Evolutionary conservation across 805 yeast genomes (phyloP).

Genomic region (Candida rishiriensis): DNA sequence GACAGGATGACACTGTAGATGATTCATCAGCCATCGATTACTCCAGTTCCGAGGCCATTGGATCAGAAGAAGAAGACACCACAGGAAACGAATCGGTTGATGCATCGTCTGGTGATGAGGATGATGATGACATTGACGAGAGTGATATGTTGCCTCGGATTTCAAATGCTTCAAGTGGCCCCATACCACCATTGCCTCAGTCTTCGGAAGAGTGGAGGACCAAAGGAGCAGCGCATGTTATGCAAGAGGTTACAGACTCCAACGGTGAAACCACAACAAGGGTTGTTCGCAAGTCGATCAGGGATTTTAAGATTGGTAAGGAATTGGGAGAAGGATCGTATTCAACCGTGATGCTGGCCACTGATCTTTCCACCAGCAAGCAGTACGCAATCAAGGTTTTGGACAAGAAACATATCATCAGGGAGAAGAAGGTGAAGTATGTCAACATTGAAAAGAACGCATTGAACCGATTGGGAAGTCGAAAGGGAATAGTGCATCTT

Average conservation of each 20-base stretch:
- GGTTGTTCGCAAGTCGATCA: slow-evolving; percentile 52
- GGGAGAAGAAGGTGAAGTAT: slow-evolving; percentile 78
- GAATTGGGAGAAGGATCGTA: slow-evolving; percentile 95
- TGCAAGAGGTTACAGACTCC: slow-evolving; percentile 38
- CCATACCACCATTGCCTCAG: slow-evolving; percentile 3
- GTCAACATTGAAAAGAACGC: slow-evolving; percentile 83
- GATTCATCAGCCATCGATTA: neutral
- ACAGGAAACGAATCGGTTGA: neutral
- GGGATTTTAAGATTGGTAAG: slow-evolving; percentile 84
- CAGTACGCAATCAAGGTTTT: slow-evolving; percentile 73
- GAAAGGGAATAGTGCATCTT: slow-evolving; percentile 61
- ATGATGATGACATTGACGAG: slow-evolving; percentile 6
- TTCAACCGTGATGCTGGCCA: slow-evolving; percentile 86
- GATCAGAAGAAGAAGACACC: neutral
- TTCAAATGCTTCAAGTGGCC: neutral
- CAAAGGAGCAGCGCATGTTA: slow-evolving; percentile 54
- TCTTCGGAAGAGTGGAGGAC: slow-evolving; percentile 47
- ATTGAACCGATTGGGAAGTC: slow-evolving; percentile 57
- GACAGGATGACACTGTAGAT: no score
- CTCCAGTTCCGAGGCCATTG: neutral
- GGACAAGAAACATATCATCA: slow-evolving; percentile 72
- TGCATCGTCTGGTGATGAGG: neutral
- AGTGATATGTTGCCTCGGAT: neutral
- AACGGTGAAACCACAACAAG: slow-evolving; percentile 49
- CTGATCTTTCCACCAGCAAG: slow-evolving; percentile 60